Conservation (phyloP, 371 early-diverging fungal genomes). For the Apophysomyces variabilis region DNA sequence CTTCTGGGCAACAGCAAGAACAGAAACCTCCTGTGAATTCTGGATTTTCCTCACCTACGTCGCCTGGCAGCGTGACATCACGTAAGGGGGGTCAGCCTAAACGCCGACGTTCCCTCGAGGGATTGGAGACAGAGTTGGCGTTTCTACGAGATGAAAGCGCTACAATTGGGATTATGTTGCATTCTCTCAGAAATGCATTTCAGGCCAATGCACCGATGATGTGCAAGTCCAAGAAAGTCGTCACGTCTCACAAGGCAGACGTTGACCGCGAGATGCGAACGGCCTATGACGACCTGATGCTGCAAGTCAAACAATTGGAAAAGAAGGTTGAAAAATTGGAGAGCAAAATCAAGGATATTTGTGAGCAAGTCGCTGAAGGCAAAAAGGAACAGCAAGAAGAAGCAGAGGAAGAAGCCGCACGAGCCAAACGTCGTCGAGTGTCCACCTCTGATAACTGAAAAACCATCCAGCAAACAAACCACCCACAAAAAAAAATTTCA, state of each 20-base stretch:
- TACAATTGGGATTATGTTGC: conserved; percentile 27
- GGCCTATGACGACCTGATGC: conserved; percentile 39
- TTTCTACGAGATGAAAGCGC: conserved; percentile 30
- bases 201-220: conserved; percentile 16
- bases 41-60: neutral
- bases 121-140: conserved; percentile 24
- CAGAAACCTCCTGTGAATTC: neutral
- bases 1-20: neutral
- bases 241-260: conserved; percentile 19
- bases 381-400: neutral
- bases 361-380: conserved; percentile 6
- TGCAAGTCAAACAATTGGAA: conserved; percentile 39
- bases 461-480: conserved; percentile 2
- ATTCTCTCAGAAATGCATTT: conserved; percentile 31
- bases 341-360: conserved; percentile 18
- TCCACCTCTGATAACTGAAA: neutral
- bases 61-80: neutral
- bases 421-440: conserved; percentile 1
- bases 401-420: neutral
- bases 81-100: neutral
- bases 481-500: neutral
- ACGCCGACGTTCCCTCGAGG: conserved; percentile 1
- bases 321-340: conserved; percentile 37
- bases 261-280: conserved; percentile 35
- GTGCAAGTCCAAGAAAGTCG: neutral